Conservation (phyloP, 352 stramenopile genomes). For the Phytophthora pseudosyringae region DNA sequence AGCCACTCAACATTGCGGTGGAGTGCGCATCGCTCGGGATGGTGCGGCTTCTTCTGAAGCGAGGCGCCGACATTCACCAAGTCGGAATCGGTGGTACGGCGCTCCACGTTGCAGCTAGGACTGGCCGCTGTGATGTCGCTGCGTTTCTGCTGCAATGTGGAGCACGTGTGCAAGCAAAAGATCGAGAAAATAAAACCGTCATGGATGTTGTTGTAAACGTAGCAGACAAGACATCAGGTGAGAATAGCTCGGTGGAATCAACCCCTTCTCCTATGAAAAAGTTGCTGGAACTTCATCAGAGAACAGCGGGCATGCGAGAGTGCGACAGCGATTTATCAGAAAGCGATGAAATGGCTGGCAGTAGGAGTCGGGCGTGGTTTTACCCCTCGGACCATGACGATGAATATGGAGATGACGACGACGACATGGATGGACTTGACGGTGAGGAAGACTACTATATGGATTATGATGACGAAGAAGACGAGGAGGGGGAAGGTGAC, state of each 20-base stretch:
- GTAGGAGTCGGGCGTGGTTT: conserved; percentile 42
- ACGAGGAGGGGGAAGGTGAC: conserved; percentile 43
- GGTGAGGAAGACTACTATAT: conserved; percentile 64
- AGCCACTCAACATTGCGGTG: conserved; percentile 71
- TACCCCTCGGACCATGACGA: conserved; percentile 55
- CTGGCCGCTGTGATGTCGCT: conserved; percentile 75
- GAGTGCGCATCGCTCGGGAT: conserved; percentile 68
- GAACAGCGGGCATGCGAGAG: conserved; percentile 22
- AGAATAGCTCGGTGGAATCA: conserved; percentile 1
- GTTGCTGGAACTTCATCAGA: conserved; percentile 60
- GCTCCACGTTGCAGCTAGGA: conserved; percentile 67
- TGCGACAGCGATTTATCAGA: conserved; percentile 67
- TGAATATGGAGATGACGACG: conserved; percentile 52
- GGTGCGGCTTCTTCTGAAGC: conserved; percentile 81
- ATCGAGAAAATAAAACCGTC: conserved; percentile 62
- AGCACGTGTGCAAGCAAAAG: conserved; percentile 55
- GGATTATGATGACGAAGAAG: conserved; percentile 61
- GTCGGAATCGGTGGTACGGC: conserved; percentile 58
- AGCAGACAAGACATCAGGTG: conserved; percentile 13
- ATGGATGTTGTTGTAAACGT: conserved; percentile 49
- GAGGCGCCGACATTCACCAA: conserved; percentile 73
- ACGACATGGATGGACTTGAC: conserved; percentile 57
- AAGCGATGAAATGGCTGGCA: conserved; percentile 35
- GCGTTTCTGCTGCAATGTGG: conserved; percentile 82
- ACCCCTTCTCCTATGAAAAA: conserved; percentile 55